Evolutionary conservation across 2,329 filamentous ascomycete genomes (phyloP).

Genomic region (Aspergillus hiratsukae): DNA sequence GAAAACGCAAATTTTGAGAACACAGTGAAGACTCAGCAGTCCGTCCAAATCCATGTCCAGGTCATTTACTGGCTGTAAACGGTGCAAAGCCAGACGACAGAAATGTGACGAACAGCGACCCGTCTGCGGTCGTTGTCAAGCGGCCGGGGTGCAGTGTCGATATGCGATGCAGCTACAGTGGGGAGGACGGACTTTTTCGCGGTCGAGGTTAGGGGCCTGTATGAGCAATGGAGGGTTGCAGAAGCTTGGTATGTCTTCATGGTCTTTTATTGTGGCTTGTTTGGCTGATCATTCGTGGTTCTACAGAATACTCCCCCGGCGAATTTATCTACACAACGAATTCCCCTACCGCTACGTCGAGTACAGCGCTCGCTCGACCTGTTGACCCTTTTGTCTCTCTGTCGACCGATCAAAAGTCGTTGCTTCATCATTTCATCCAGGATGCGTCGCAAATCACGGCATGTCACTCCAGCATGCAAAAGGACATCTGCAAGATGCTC

Average conservation of each 20-base stretch:
- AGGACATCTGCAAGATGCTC: constrained; percentile 40
- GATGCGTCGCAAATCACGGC: constrained; percentile 41
- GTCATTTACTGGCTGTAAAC: constrained; percentile 41
- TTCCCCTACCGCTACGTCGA: constrained; percentile 14
- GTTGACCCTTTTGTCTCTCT: constrained; percentile 37
- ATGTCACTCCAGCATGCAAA: constrained; percentile 38
- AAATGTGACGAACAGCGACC: constrained; percentile 45
- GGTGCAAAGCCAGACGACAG: constrained; percentile 42
- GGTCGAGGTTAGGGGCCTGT: constrained; percentile 35
- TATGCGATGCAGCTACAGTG: constrained; percentile 42
- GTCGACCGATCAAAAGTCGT: constrained; percentile 31
- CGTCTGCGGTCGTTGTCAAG: constrained; percentile 37
- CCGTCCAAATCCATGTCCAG: constrained; percentile 30
- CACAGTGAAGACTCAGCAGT: neutral
- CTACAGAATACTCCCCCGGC: constrained; percentile 35
- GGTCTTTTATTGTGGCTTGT: neutral
- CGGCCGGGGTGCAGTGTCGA: constrained; percentile 34
- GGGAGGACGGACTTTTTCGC: constrained; percentile 40
- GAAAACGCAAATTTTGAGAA: neutral
- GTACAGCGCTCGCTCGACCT: constrained; percentile 22
- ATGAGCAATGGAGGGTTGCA: constrained; percentile 33
- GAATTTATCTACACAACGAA: constrained; percentile 38
- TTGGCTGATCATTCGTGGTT: neutral
- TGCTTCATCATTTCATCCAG: constrained; percentile 40
- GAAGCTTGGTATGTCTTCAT: constrained; percentile 25